Conservation (phyloP, 805 yeast genomes). For the Lachancea meyersii region DNA sequence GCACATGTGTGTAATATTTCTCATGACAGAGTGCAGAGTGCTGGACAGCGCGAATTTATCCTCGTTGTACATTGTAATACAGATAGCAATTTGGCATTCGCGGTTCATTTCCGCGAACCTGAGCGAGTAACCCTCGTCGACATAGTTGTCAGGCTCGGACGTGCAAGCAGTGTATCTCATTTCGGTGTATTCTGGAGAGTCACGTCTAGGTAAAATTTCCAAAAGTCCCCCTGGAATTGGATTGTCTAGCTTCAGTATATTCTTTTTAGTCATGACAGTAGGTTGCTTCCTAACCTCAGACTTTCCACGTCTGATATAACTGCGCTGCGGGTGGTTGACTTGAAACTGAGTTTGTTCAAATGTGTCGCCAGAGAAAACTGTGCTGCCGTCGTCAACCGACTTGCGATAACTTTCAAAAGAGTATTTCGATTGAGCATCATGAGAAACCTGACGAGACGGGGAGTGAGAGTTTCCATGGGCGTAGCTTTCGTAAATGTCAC, state of each 20-base stretch:
- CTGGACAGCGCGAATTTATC: slow-evolving; percentile 84
- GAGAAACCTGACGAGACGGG: slow-evolving; percentile 15
- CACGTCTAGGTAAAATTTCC: slow-evolving; percentile 78
- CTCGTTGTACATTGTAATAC: slow-evolving; percentile 97
- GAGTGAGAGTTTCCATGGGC: slow-evolving; percentile 8
- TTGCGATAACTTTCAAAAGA: slow-evolving; percentile 56
- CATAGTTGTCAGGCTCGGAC: slow-evolving; percentile 81
- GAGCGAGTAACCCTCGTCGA: slow-evolving; percentile 71
- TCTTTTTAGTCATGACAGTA: slow-evolving; percentile 66
- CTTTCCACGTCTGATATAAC: slow-evolving; percentile 48
- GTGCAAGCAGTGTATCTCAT: slow-evolving; percentile 98
- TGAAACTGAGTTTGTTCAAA: slow-evolving; percentile 34
- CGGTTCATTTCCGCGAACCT: slow-evolving; percentile 82
- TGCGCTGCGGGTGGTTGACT: slow-evolving; percentile 32
- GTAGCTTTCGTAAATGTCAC: slow-evolving; percentile 12
- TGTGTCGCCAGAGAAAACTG: slow-evolving; percentile 30
- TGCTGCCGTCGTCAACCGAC: slow-evolving; percentile 37
- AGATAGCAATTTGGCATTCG: slow-evolving; percentile 85
- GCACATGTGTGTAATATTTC: slow-evolving; percentile 81
- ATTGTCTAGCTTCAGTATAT: slow-evolving; percentile 72
- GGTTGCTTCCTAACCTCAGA: slow-evolving; percentile 64
- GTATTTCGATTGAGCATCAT: slow-evolving; percentile 58
- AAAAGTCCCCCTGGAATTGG: slow-evolving; percentile 88
- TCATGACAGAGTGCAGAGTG: slow-evolving; percentile 92
- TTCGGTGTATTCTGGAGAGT: slow-evolving; percentile 86